Evolutionary conservation across 2,329 filamentous ascomycete genomes (phyloP).

Genomic region (Xylariomycetidae sp.): DNA sequence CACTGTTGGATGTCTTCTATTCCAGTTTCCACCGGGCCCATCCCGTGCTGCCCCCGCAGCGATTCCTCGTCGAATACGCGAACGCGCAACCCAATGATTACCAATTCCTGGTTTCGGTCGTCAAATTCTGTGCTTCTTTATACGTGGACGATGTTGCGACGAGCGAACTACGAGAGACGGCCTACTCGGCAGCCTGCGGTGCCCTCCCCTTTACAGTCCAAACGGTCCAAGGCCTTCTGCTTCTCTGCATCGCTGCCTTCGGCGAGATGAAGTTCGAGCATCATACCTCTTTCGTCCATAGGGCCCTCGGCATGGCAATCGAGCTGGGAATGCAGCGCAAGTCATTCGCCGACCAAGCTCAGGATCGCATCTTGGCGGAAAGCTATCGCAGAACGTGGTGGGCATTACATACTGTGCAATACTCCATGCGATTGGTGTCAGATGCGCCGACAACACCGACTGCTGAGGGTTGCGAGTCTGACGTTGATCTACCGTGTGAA

Average conservation of each 20-base stretch:
- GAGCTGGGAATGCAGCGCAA: conserved; percentile 29
- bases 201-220: conserved; percentile 27
- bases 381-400: conserved; percentile 36
- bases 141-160: conserved; percentile 25
- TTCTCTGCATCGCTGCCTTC: conserved; percentile 24
- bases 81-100: conserved; percentile 28
- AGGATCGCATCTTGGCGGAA: conserved; percentile 31
- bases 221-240: conserved; percentile 28
- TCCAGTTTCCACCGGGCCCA: conserved; percentile 28
- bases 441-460: conserved; percentile 19
- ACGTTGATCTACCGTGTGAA: conserved; percentile 34
- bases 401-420: conserved; percentile 30
- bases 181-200: conserved; percentile 26
- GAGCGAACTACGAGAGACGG: conserved; percentile 25
- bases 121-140: conserved; percentile 34
- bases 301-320: conserved; percentile 25
- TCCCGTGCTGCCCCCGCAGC: conserved; percentile 29
- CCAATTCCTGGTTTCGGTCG: conserved; percentile 27
- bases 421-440: conserved; percentile 16
- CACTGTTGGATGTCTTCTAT: conserved; percentile 18
- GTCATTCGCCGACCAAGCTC: conserved; percentile 24
- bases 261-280: conserved; percentile 25
- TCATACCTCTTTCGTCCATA: conserved; percentile 21
- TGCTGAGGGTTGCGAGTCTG: conserved; percentile 23
- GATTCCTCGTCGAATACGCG: conserved; percentile 25